Conservation (phyloP, 192 early-diverging fungal genomes). For the Endogone sp. region DNA sequence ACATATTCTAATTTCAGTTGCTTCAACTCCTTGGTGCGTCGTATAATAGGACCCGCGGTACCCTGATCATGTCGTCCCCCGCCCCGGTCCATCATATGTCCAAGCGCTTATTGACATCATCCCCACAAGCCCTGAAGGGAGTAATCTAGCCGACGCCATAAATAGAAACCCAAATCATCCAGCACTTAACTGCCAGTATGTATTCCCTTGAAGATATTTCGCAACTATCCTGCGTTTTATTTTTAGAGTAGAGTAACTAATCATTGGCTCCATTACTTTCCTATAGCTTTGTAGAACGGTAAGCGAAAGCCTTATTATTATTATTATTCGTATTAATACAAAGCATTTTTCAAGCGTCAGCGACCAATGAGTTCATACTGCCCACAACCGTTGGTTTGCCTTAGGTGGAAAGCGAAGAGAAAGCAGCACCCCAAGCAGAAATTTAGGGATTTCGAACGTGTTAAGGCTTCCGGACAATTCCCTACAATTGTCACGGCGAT, state of each 20-base stretch:
- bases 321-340: no score
- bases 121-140: not conserved
- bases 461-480: not conserved
- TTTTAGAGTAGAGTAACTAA: no score
- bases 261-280: no score
- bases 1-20: no score
- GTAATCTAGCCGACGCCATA: not conserved
- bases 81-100: not conserved
- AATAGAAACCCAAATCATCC: not conserved
- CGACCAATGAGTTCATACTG: no score
- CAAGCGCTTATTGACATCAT: not conserved
- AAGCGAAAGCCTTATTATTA: no score
- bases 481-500: not conserved
- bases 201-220: no score
- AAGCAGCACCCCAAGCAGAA: not conserved
- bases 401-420: not conserved
- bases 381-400: no score
- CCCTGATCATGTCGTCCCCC: not conserved
- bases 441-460: not conserved
- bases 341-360: no score
- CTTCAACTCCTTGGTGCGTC: not conserved
- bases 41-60: not conserved
- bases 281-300: not conserved
- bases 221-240: no score
- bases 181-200: not conserved